Base-by-base conservation (phyloP, 208 protist species). In the Trichomonas gallinae region DNA sequence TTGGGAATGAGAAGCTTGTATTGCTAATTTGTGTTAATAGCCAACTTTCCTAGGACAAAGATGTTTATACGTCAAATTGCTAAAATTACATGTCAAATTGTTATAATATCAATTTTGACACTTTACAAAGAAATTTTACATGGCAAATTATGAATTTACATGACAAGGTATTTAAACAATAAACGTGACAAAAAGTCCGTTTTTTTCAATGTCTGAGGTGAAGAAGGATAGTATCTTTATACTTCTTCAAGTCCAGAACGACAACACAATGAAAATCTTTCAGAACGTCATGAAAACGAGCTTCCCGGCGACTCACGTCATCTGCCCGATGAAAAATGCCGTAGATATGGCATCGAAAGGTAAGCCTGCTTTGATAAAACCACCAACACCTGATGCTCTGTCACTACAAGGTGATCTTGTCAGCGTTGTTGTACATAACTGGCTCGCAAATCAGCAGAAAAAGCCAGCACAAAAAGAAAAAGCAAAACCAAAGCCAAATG, bases 261-360 rank as follows among this genome's bases (percentile, higher is more conserved):
- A 93, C 36, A 44, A 38, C 10, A 17, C 87, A 10, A 34, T 51
- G 8, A 93, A 93, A 93, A 42, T 34, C 23, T 51, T 93, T 93
- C 11, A n/a, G 26, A 93, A 17, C 10, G 15, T 8, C 21, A 26
- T 38, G 17, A 93, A 93, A 36, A 58, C 42, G 0, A 38, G 17
- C 26, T 93, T 93, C 9, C 87, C 87, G 8, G 40, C 42, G 15
- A 48, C 11, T 38, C 87, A 93, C 31, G 21, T 93, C 9, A 51
- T 93, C 6, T 93, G 87, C 46, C 26, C 40, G 3, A 93, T 93
- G 44, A 93, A 93, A 51, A 51, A 34, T 51, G 87, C 87, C 0
- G n/a, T 93, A 23, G 87, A 93, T 93, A 23, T 93, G 17, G 87
- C 87, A 93, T 34, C n/a, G 21, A 93, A 93, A 93, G 44, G 44